Conservation (phyloP, 2,329 filamentous ascomycete genomes). For the Pestalotiopsis sp. region DNA sequence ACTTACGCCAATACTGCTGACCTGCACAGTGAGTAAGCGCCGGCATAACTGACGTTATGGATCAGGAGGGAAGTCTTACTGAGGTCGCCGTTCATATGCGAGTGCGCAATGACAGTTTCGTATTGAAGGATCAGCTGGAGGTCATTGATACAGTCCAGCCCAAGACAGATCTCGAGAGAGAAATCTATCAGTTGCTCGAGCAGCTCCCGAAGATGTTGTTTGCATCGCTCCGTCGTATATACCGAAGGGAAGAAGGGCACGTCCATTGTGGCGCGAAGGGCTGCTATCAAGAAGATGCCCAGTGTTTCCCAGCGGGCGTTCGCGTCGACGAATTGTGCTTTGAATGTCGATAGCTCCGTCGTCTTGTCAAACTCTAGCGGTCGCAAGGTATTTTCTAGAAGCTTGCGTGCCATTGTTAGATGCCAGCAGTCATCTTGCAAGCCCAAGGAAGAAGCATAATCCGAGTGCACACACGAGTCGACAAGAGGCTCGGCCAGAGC, state of each 20-base stretch:
- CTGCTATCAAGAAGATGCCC: constrained; percentile 25
- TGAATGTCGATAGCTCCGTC: constrained; percentile 13
- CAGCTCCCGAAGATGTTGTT: constrained; percentile 18
- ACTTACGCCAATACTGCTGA: constrained; percentile 47
- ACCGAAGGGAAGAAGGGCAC: constrained; percentile 12
- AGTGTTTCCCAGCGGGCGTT: constrained; percentile 27
- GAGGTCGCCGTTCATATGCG: constrained; percentile 44
- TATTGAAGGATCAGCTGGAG: constrained; percentile 47
- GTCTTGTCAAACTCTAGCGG: neutral
- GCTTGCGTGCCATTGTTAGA: neutral
- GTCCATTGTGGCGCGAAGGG: constrained; percentile 25
- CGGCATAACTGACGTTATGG: neutral
- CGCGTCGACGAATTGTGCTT: constrained; percentile 17
- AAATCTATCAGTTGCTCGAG: constrained; percentile 23
- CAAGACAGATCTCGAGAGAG: constrained; percentile 26
- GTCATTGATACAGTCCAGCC: constrained; percentile 40
- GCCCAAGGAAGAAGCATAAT: neutral
- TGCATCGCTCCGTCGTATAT: constrained; percentile 3
- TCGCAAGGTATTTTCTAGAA: neutral
- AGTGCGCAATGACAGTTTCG: constrained; percentile 48
- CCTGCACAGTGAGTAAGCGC: constrained; percentile 30
- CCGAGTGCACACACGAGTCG: constrained; percentile 5
- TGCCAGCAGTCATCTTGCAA: neutral
- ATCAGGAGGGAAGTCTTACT: constrained; percentile 31
- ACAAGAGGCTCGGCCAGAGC: constrained; percentile 12